These are phyloP conservation scores for Curvularia eragrostidis DNA, from an alignment of 2,329 filamentous ascomycete species.

Conservation along the genomic window DNA sequence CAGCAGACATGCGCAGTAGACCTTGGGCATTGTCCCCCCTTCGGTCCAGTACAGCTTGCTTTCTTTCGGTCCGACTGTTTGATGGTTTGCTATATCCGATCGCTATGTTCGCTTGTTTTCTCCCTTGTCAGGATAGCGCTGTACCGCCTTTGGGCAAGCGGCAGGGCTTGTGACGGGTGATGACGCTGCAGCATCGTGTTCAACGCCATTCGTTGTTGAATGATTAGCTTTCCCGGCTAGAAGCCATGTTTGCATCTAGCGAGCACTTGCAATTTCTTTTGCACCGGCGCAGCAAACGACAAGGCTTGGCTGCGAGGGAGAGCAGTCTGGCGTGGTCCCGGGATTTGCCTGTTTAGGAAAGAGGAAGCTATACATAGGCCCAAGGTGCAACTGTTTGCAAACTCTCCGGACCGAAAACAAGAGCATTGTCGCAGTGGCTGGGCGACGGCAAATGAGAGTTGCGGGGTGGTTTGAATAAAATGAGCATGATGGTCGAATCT, in stretches of 20 bases:
- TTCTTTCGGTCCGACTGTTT: background rate
- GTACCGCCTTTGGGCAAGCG: background rate
- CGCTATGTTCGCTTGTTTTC: background rate
- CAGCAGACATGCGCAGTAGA: background rate
- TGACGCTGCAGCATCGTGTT: background rate
- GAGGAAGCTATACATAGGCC: background rate
- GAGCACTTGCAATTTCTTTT: background rate
- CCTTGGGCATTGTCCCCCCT: too few relatives aligned
- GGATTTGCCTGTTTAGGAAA: background rate
- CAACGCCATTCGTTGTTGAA: background rate
- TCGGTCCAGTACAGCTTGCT: background rate
- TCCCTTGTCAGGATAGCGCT: background rate
- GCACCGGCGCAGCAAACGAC: background rate
- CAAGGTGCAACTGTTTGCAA: background rate
- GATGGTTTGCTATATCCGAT: background rate
- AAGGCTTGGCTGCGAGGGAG: background rate
- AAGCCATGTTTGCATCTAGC: background rate
- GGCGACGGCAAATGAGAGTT: background rate
- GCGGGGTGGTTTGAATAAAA: background rate
- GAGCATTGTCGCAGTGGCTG: background rate
- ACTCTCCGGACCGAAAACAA: background rate
- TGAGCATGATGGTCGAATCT: background rate
- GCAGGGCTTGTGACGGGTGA: background rate
- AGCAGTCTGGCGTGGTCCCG: background rate
- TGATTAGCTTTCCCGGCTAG: background rate